phyloP scores from a whole-genome alignment of 2,329 filamentous ascomycete genomes.

The Cordyceps tenuipes region DNA sequence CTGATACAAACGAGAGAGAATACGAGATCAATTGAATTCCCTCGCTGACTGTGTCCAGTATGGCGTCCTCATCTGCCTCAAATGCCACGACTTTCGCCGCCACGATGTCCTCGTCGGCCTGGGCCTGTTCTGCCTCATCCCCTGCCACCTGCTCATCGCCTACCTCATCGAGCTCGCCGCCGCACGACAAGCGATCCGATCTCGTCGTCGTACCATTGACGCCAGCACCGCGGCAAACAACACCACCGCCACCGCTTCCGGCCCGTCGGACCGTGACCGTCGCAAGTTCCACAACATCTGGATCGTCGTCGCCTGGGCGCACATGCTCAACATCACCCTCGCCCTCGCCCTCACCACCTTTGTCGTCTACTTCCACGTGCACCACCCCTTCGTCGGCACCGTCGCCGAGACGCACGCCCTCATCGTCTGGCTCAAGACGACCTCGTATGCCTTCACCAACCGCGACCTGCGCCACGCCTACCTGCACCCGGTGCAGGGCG shows the following conservation, averaged over 20 bases:
- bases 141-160: constrained; percentile 82
- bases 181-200: constrained; percentile 66
- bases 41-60: constrained; percentile 48
- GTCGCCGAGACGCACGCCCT: constrained; percentile 85
- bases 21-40: background rate
- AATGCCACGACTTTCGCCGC: constrained; percentile 77
- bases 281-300: constrained; percentile 67
- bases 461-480: constrained; percentile 87
- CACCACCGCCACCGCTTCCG: constrained; percentile 19
- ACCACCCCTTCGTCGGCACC: constrained; percentile 90
- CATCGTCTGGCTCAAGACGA: constrained; percentile 92
- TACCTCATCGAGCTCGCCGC: constrained; percentile 84
- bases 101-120: constrained; percentile 70
- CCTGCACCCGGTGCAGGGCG: constrained; percentile 62
- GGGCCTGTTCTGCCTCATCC: constrained; percentile 76
- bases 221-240: constrained; percentile 13
- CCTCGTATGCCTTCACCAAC: constrained; percentile 94
- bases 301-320: constrained; percentile 70
- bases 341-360: constrained; percentile 74
- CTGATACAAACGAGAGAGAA: background rate
- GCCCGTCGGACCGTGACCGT: constrained; percentile 48
- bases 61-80: constrained; percentile 85
- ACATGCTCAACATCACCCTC: constrained; percentile 74
- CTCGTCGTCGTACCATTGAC: constrained; percentile 45
- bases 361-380: constrained; percentile 82